Evolutionary conservation across 805 yeast genomes (phyloP), one percentile per base, ranked within the genome.

Genomic region (Zygotorulaspora florentina): DNA sequence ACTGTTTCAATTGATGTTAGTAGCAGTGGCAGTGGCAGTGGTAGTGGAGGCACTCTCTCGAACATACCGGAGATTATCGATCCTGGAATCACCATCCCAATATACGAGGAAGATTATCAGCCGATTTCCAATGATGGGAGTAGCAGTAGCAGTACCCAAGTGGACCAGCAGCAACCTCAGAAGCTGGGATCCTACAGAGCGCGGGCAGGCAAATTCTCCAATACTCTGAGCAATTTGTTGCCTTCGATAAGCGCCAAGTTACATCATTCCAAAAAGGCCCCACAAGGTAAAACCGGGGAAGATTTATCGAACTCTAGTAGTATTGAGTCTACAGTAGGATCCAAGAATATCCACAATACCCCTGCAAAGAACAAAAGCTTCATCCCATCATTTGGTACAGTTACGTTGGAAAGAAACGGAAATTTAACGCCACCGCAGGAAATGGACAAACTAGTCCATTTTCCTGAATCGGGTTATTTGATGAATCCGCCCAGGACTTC

Each of bases 201-300:
- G n/a, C 57, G 61, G 35, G 62, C 66, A 3, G 66, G 65, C 6
- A 62, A 59, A 35, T 59, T 66, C 36, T 61, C 69, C 11, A 64
- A 62, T 37, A 65, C 65, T 7, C 50, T 66, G 41, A 61, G 64
- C 36, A 65, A 59, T 43, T 46, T 66, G 35, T 47, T 66, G 13
- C 70, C 70, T n/a, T 59, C 58, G 3, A 57, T 66, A 11, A 63
- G 68, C 50, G 68, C 70, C 3, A 66, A 61, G 44, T 45, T 66
- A 23, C 69, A 65, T 39, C 57, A 58, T 38, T 51, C 54, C 30
- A 58, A 55, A 39, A 60, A 58, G 26, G 43, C 34, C 15, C 17
- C 47, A 17, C 47, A 35, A 10, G 52, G 49, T 13, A 47, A 36
- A 16, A 37, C 41, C 8, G 47, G 30, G 8, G 52, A 45, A n/a